Conservation (phyloP, 148 eudicot genomes). For the Cornus kousa region DNA sequence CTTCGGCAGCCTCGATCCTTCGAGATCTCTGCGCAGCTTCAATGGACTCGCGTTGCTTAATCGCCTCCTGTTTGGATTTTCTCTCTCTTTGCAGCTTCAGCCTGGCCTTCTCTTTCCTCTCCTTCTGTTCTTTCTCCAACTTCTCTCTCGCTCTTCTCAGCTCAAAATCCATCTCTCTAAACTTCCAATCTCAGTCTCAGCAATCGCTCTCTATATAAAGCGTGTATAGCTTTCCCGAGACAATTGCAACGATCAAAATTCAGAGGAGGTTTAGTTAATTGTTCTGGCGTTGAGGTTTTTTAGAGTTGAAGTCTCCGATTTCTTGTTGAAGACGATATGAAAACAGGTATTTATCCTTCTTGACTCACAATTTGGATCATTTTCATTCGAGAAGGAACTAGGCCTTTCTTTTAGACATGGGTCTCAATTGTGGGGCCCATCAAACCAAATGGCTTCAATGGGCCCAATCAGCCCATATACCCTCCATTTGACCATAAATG, state of each 20-base stretch:
- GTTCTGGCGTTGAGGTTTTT: background rate
- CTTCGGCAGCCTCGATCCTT: slow-evolving; percentile 70
- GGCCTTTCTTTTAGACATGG: background rate
- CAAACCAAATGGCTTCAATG: background rate
- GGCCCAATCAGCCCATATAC: background rate
- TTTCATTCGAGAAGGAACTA: background rate
- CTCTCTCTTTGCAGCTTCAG: slow-evolving; percentile 56
- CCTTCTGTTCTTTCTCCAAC: slow-evolving; percentile 75
- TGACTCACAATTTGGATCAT: background rate
- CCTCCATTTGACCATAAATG: too few species aligned
- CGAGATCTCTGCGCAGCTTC: slow-evolving; percentile 68
- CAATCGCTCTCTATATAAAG: background rate
- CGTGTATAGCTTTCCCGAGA: background rate
- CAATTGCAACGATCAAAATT: background rate
- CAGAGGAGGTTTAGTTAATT: background rate
- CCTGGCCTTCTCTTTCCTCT: slow-evolving; percentile 67
- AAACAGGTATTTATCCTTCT: background rate
- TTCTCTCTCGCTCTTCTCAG: slow-evolving; percentile 85
- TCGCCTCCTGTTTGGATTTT: slow-evolving; percentile 63
- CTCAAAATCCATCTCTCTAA: slow-evolving; percentile 71
- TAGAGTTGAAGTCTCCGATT: background rate
- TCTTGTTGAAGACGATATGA: background rate
- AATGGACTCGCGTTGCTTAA: slow-evolving; percentile 60
- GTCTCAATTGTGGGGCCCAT: background rate
- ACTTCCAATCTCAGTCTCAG: background rate